A percentile compares a stretch with the other conserved stretches of the same genome.
phyloP scores from a whole-genome alignment of 2,329 filamentous ascomycete species.

The Aspergillus proliferans region DNA sequence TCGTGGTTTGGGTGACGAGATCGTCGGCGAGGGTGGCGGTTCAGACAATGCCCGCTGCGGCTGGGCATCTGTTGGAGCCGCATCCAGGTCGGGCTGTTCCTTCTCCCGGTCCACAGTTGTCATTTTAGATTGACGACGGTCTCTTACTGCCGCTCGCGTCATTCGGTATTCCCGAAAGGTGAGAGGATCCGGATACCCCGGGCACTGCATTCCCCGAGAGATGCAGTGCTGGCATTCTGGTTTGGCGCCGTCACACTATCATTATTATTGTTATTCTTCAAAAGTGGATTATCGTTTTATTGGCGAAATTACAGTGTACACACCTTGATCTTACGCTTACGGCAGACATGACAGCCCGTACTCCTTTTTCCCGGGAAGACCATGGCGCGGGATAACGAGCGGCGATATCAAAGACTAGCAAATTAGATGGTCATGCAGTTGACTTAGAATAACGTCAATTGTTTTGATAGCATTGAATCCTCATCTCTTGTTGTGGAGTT shows the following conservation, averaged over 20 bases:
- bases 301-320: background rate
- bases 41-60: background rate
- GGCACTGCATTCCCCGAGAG: background rate
- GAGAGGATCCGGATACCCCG: background rate
- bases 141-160: background rate
- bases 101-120: background rate
- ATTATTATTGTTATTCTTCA: background rate
- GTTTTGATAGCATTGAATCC: no score
- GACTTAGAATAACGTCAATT: no score
- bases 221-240: background rate
- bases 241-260: background rate
- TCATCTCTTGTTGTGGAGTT: no score
- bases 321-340: constrained; percentile 1
- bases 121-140: background rate
- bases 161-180: background rate
- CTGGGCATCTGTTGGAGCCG: background rate
- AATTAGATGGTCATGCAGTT: no score
- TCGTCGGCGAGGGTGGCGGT: no score
- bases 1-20: background rate
- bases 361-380: constrained; percentile 20
- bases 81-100: background rate
- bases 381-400: constrained; percentile 18
- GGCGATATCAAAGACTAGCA: no score
- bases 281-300: background rate
- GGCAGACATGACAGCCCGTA: background rate